Conservation (phyloP, 2,329 filamentous ascomycete genomes). For the Grosmannia huntii region DNA sequence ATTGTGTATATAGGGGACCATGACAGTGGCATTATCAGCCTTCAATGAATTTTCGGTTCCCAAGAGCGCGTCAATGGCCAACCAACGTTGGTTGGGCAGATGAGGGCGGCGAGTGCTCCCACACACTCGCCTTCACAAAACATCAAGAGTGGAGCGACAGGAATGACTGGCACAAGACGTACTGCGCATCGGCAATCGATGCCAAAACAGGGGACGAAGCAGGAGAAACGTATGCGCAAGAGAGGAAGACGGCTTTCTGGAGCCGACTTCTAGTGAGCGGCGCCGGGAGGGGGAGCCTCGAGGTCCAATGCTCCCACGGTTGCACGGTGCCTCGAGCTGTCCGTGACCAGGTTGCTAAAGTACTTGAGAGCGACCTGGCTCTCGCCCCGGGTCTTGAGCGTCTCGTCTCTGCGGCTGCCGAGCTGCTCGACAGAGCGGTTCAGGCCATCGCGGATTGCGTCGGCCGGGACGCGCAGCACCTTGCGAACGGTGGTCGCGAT, state of each 20-base stretch:
- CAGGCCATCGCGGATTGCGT: conserved; percentile 71
- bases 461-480: conserved; percentile 75
- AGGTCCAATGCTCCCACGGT: conserved; percentile 40
- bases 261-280: not conserved
- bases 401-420: conserved; percentile 65
- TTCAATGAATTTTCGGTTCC: not conserved
- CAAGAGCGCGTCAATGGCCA: not conserved
- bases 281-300: conserved; percentile 21
- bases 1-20: not conserved
- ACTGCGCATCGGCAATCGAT: not conserved
- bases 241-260: not conserved
- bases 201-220: not conserved
- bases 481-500: conserved; percentile 80
- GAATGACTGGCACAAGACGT: too few relatives aligned
- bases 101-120: not conserved
- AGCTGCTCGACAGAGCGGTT: conserved; percentile 80
- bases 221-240: not conserved
- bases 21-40: not conserved
- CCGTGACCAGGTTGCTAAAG: conserved; percentile 71
- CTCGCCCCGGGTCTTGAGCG: conserved; percentile 66
- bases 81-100: not conserved
- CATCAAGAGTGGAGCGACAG: not conserved
- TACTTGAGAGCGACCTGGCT: conserved; percentile 82
- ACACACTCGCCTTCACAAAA: not conserved
- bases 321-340: conserved; percentile 39